Conservation (phyloP, 2,329 filamentous ascomycete genomes). For the Colletotrichum viniferum region DNA sequence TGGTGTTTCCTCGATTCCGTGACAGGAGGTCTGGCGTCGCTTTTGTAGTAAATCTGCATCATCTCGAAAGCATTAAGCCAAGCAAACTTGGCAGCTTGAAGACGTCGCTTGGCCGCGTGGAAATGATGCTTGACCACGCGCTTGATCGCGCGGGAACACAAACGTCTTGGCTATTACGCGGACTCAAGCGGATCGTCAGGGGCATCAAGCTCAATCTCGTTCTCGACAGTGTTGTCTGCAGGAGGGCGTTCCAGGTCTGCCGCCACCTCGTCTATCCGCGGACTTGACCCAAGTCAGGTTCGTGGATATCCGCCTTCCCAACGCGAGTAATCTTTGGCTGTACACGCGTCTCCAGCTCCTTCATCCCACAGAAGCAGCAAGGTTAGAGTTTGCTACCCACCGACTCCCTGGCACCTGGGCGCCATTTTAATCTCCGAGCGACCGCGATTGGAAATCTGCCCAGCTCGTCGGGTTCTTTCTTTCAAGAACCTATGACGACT, state of each 20-base stretch:
- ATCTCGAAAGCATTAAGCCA: neutral
- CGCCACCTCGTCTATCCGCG: neutral
- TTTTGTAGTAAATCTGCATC: neutral
- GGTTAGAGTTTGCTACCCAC: neutral
- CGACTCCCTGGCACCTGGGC: neutral
- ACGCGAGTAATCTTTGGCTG: neutral
- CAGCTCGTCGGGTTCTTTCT: neutral
- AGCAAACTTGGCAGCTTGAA: neutral
- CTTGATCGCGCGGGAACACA: neutral
- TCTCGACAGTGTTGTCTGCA: neutral
- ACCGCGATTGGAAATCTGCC: neutral
- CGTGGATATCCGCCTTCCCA: neutral
- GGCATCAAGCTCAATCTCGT: neutral
- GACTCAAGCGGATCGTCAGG: neutral
- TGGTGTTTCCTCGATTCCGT: neutral
- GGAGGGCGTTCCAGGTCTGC: neutral
- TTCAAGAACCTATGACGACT: neutral
- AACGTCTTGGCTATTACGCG: neutral
- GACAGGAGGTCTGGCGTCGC: fast-evolving
- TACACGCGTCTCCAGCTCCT: neutral
- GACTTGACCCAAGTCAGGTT: neutral
- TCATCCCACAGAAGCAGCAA: neutral
- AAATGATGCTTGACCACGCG: fast-evolving
- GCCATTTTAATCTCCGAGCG: neutral
- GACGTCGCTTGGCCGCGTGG: neutral